Conservation (phyloP, 2,329 filamentous ascomycete species). For the Claviceps cyperi region DNA sequence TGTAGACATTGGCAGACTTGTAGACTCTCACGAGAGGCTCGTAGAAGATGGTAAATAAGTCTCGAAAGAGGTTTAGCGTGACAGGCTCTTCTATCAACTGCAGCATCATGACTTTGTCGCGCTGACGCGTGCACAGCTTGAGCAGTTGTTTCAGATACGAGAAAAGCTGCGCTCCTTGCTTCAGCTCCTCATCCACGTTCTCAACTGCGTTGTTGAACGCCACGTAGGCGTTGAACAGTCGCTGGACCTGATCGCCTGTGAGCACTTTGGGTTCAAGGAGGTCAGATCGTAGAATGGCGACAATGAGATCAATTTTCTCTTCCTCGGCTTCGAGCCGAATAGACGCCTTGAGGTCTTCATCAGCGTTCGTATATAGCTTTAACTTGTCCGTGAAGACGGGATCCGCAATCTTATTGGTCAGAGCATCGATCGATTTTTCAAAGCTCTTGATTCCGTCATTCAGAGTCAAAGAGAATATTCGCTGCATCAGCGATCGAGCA, state of each 20-base stretch:
- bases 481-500: slow-evolving; percentile 75
- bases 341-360: slow-evolving; percentile 58
- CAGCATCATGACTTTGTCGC: slow-evolving; percentile 97
- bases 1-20: slow-evolving; percentile 97
- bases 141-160: slow-evolving; percentile 89
- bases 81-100: slow-evolving; percentile 89
- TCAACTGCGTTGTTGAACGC: slow-evolving; percentile 93
- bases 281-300: slow-evolving; percentile 71
- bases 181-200: slow-evolving; percentile 76
- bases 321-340: slow-evolving; percentile 59
- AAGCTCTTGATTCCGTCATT: slow-evolving; percentile 80
- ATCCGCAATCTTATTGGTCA: slow-evolving; percentile 69
- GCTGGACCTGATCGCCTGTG: slow-evolving; percentile 59
- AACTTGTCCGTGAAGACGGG: slow-evolving; percentile 67
- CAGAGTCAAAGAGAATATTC: slow-evolving; percentile 84
- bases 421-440: slow-evolving; percentile 70
- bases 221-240: slow-evolving; percentile 86
- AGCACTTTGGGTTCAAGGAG: slow-evolving; percentile 53
- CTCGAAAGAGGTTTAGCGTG: slow-evolving; percentile 90
- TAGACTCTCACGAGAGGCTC: slow-evolving; percentile 94
- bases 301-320: slow-evolving; percentile 72
- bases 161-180: slow-evolving; percentile 80
- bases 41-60: slow-evolving; percentile 97
- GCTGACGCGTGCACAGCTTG: slow-evolving; percentile 78
- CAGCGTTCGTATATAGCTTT: slow-evolving; percentile 59